These are phyloP conservation scores for Monosporascus sp. DNA, from an alignment of 2,329 filamentous ascomycete genomes.

Conservation along the genomic window DNA sequence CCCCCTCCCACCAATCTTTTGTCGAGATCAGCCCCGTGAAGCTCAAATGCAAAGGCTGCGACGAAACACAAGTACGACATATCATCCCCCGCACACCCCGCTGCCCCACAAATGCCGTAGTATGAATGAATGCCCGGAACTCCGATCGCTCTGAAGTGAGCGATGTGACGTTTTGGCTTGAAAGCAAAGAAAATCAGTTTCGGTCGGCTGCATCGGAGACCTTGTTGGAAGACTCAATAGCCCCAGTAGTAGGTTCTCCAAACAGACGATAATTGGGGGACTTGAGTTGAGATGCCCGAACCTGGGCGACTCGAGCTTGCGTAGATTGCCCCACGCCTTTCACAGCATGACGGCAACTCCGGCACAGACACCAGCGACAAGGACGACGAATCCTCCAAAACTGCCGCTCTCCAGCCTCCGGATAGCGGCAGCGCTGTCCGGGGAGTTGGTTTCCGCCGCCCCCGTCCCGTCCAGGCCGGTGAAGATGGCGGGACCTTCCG, in stretches of 20 bases:
- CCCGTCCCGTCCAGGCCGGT: constrained; percentile 24
- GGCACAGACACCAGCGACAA: constrained; percentile 34
- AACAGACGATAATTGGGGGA: background rate
- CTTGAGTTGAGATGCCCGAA: background rate
- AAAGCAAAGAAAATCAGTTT: background rate
- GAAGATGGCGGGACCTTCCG: constrained; percentile 33
- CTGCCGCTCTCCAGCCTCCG: constrained; percentile 25
- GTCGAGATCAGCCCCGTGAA: too few relatives aligned
- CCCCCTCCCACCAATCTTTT: too few relatives aligned
- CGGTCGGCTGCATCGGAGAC: constrained; percentile 6
- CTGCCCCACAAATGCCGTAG: background rate
- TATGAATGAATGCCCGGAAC: background rate
- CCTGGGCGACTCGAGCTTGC: background rate
- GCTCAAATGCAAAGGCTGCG: too few relatives aligned
- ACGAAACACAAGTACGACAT: background rate
- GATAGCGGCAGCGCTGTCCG: constrained; percentile 10
- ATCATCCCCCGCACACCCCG: background rate
- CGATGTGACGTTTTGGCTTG: background rate
- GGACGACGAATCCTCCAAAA: constrained; percentile 32
- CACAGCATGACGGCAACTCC: constrained; percentile 35
- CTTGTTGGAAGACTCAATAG: background rate
- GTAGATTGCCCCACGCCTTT: background rate
- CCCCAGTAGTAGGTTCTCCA: background rate
- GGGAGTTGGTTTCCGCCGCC: background rate
- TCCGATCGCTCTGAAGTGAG: background rate